Conservation (phyloP, 805 yeast species). For the Metschnikowia drakensbergensis region DNA sequence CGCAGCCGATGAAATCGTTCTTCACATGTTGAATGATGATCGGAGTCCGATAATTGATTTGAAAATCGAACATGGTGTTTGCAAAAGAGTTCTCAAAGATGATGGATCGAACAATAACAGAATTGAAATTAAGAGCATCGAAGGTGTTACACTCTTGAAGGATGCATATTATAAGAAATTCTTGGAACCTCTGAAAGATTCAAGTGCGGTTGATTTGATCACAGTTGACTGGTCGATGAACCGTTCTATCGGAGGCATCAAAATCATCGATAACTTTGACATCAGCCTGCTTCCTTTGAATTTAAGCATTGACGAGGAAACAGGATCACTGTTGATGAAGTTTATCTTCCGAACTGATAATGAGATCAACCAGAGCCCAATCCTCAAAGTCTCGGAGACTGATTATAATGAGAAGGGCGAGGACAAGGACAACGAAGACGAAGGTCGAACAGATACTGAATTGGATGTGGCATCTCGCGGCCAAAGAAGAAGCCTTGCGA, state of each 20-base stretch:
- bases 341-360: slow-evolving; percentile 30
- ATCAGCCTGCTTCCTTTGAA: slow-evolving; percentile 36
- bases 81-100: slow-evolving; percentile 32
- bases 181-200: slow-evolving; percentile 26
- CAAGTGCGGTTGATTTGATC: slow-evolving; percentile 21
- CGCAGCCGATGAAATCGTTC: slow-evolving; percentile 37
- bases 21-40: slow-evolving; percentile 41
- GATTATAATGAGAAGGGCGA: slow-evolving; percentile 2
- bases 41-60: slow-evolving; percentile 37
- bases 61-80: slow-evolving; percentile 33
- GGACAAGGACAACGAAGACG: slow-evolving; percentile 10
- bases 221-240: slow-evolving; percentile 42
- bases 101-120: slow-evolving; percentile 40
- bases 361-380: slow-evolving; percentile 12
- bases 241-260: slow-evolving; percentile 40
- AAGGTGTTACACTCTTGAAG: slow-evolving; percentile 34
- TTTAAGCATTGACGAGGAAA: slow-evolving; percentile 36
- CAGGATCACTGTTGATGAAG: slow-evolving; percentile 36
- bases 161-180: slow-evolving; percentile 31
- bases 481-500: neutral
- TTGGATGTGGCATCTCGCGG: slow-evolving; percentile 4
- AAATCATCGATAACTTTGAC: slow-evolving; percentile 36
- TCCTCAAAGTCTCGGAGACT: slow-evolving; percentile 9
- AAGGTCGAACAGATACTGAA: slow-evolving; percentile 5
- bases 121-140: slow-evolving; percentile 35